Conservation (phyloP, 1,284 basidiomycete species). For the Ceratobasidium sp. region DNA sequence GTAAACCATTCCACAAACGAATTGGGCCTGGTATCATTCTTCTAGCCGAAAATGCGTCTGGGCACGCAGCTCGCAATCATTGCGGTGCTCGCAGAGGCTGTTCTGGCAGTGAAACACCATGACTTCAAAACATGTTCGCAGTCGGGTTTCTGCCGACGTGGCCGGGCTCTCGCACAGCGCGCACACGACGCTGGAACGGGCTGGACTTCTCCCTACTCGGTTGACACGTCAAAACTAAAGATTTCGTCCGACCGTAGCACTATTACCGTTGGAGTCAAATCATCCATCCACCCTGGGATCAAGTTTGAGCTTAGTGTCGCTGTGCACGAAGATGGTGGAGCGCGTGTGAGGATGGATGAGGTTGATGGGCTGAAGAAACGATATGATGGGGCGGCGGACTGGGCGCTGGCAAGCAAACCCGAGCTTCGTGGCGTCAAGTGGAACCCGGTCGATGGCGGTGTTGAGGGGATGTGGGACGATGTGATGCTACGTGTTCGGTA, state of each 20-base stretch:
- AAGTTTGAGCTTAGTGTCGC: slow-evolving; percentile 84
- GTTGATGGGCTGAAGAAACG: slow-evolving; percentile 79
- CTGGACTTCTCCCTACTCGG: slow-evolving; percentile 88
- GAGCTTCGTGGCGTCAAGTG: slow-evolving; percentile 67
- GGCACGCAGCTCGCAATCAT: slow-evolving; percentile 41
- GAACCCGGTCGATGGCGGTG: slow-evolving; percentile 72
- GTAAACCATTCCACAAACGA: slow-evolving; percentile 19
- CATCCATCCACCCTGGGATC: slow-evolving; percentile 84
- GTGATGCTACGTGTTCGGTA: slow-evolving; percentile 78
- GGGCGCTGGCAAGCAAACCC: slow-evolving; percentile 85
- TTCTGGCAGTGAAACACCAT: slow-evolving; percentile 63
- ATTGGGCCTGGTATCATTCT: no score
- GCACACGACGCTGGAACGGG: slow-evolving; percentile 68
- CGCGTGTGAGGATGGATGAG: slow-evolving; percentile 89
- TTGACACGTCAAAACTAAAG: slow-evolving; percentile 69
- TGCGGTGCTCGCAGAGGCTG: slow-evolving; percentile 46
- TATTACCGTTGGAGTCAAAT: slow-evolving; percentile 79
- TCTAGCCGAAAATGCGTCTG: slow-evolving; percentile 34
- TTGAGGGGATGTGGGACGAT: slow-evolving; percentile 72
- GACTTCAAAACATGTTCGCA: slow-evolving; percentile 95
- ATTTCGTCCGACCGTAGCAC: slow-evolving; percentile 68
- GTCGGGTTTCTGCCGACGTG: slow-evolving; percentile 90
- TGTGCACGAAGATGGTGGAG: slow-evolving; percentile 86
- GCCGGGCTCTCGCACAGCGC: slow-evolving; percentile 81
- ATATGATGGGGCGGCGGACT: slow-evolving; percentile 90